Percentiles rank a stretch among this genome's conserved stretches.
Evolutionary conservation across 2,329 filamentous ascomycete species (phyloP).

Genomic region (Tolypocladium pustulatum): DNA sequence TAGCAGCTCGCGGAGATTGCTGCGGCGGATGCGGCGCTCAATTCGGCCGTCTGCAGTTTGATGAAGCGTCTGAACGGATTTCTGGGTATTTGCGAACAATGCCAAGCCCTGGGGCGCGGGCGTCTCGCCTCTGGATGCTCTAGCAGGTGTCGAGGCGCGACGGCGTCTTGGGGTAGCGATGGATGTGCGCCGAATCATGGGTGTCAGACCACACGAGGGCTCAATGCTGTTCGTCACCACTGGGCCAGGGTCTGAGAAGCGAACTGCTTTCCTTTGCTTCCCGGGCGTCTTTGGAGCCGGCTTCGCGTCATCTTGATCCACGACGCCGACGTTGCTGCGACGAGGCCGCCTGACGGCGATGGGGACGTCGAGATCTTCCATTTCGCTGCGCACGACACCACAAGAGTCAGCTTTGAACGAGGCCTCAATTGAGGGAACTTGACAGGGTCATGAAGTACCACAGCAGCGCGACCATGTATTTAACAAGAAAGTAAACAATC

Average conservation of each 20-base stretch:
- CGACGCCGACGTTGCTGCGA: slow-evolving; percentile 27
- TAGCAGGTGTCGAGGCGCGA: slow-evolving; percentile 33
- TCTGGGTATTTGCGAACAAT: slow-evolving; percentile 20
- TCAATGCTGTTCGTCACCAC: slow-evolving; percentile 7
- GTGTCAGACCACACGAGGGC: slow-evolving; percentile 43
- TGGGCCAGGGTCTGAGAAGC: slow-evolving; percentile 48
- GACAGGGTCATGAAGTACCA: neutral
- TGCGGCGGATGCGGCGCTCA: slow-evolving; percentile 45
- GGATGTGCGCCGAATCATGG: slow-evolving; percentile 43
- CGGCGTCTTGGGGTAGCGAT: slow-evolving; percentile 29
- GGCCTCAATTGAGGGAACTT: neutral
- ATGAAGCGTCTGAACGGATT: slow-evolving; percentile 27
- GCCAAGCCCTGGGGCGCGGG: slow-evolving; percentile 4
- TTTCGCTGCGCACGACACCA: slow-evolving; percentile 7
- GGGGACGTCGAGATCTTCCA: slow-evolving; percentile 34
- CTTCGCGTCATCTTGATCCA: slow-evolving; percentile 9
- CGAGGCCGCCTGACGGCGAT: slow-evolving; percentile 45
- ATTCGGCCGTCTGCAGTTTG: slow-evolving; percentile 47
- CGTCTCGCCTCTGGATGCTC: slow-evolving; percentile 6
- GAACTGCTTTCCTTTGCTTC: slow-evolving; percentile 35
- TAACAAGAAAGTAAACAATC: neutral
- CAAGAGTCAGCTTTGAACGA: neutral
- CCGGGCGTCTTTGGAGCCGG: slow-evolving; percentile 18
- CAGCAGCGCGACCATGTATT: neutral
- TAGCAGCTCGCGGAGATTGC: slow-evolving; percentile 48